Percentiles rank a stretch among this genome's conserved stretches.
Conservation (phyloP, 2,329 filamentous ascomycete species). For the Davidsoniella australis region DNA sequence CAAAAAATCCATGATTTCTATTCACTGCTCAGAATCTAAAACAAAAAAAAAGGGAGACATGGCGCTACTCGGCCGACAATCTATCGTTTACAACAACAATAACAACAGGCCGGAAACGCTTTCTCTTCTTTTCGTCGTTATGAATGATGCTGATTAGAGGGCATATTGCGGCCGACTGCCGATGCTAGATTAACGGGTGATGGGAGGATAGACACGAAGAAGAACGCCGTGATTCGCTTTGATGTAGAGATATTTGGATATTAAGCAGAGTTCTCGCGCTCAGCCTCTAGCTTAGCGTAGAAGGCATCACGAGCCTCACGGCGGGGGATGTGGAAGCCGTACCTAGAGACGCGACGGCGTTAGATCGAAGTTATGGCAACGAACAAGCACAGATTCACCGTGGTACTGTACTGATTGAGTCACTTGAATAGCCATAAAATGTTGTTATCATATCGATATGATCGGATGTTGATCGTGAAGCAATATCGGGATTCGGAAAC, state of each 20-base stretch:
- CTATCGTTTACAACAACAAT: not conserved
- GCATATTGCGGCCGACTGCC: not conserved
- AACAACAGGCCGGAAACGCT: no score
- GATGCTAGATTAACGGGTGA: not conserved
- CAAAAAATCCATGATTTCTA: no score
- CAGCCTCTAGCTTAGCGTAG: constrained; percentile 41
- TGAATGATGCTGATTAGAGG: not conserved
- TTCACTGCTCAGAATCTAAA: no score
- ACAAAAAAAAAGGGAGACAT: no score
- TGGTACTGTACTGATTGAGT: no score
- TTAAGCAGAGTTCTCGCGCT: constrained; percentile 27
- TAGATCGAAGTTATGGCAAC: not conserved
- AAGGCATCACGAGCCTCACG: constrained; percentile 39
- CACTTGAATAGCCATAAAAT: no score
- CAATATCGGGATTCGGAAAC: no score
- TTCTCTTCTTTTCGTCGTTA: not conserved
- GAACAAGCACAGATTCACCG: not conserved
- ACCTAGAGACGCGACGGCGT: constrained; percentile 24
- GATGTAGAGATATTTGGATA: not conserved
- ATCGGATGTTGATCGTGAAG: no score
- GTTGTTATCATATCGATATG: no score
- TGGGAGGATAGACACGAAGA: no score
- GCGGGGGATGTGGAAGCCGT: constrained; percentile 45
- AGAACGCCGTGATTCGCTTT: not conserved
- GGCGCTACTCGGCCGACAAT: not conserved